Percentiles rank a stretch among this genome's conserved stretches.
Conservation (phyloP, 345 rosid genomes). For the Hibiscus syriacus region DNA sequence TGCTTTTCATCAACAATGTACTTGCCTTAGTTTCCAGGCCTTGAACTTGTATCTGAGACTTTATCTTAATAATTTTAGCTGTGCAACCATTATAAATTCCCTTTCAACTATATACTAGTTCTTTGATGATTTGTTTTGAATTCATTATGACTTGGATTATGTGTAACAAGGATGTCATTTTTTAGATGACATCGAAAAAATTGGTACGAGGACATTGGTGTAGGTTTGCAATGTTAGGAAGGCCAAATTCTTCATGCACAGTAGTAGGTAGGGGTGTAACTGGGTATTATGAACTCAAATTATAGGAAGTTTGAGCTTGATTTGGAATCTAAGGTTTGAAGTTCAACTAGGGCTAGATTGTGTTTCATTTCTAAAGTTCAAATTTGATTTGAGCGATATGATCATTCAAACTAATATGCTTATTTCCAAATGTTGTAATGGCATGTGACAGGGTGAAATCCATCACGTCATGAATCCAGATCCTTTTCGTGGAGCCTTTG, state of each 20-base stretch:
- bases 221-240: neutral
- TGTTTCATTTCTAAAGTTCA: neutral
- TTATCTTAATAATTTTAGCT: no score
- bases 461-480: slow-evolving; percentile 90
- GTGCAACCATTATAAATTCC: no score
- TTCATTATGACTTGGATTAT: neutral
- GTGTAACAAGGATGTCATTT: neutral
- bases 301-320: neutral
- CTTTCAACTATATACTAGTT: no score
- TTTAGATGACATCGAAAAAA: no score
- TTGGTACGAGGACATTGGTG: neutral
- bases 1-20: neutral
- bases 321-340: neutral
- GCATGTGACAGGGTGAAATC: slow-evolving; percentile 65
- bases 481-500: slow-evolving; percentile 83
- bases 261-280: neutral
- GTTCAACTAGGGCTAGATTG: neutral
- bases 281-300: neutral
- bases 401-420: neutral
- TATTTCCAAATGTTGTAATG: slow-evolving; percentile 5
- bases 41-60: no score
- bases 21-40: no score
- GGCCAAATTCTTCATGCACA: neutral
- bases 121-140: no score
- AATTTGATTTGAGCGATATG: neutral